Percentiles rank a stretch among this genome's conserved stretches.
Evolutionary conservation across 2,329 filamentous ascomycete genomes (phyloP).

Genomic region (Dothidotthia symphoricarpi): DNA sequence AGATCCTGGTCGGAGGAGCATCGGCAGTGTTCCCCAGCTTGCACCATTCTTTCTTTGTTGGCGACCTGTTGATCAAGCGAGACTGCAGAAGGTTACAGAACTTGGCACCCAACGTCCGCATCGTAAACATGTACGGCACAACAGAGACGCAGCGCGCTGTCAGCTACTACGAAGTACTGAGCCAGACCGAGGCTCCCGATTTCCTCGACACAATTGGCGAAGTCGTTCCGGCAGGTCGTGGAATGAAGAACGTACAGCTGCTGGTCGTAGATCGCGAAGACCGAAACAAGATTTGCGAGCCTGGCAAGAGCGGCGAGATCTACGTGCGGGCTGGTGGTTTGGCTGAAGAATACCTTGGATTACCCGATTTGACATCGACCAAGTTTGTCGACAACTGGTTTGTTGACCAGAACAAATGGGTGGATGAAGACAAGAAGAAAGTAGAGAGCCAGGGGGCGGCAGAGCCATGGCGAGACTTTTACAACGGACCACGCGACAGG

Average conservation of each 20-base stretch:
- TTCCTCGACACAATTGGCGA: constrained; percentile 67
- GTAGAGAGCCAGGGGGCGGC: constrained; percentile 49
- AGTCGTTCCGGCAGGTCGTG: constrained; percentile 76
- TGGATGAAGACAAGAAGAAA: constrained; percentile 59
- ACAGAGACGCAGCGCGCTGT: constrained; percentile 82
- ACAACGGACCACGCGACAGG: constrained; percentile 78
- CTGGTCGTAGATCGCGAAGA: constrained; percentile 74
- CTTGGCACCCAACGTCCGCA: constrained; percentile 70
- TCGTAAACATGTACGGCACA: constrained; percentile 85
- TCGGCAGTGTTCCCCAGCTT: constrained; percentile 73
- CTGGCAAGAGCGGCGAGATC: constrained; percentile 83
- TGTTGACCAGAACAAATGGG: constrained; percentile 69
- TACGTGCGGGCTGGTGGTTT: constrained; percentile 79
- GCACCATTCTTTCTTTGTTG: constrained; percentile 84
- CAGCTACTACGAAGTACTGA: constrained; percentile 77
- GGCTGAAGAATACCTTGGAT: constrained; percentile 73
- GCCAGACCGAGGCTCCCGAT: constrained; percentile 60
- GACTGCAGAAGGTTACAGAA: constrained; percentile 76
- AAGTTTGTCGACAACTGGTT: constrained; percentile 91
- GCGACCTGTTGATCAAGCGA: constrained; percentile 80
- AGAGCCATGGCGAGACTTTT: constrained; percentile 76
- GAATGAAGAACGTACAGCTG: constrained; percentile 87
- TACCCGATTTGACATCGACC: constrained; percentile 59
- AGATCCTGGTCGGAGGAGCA: constrained; percentile 86
- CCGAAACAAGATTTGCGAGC: constrained; percentile 66